Percentiles rank a stretch among this genome's conserved stretches.
Evolutionary conservation across 2,329 filamentous ascomycete genomes (phyloP).

Genomic region (Plectosphaerella sp.): DNA sequence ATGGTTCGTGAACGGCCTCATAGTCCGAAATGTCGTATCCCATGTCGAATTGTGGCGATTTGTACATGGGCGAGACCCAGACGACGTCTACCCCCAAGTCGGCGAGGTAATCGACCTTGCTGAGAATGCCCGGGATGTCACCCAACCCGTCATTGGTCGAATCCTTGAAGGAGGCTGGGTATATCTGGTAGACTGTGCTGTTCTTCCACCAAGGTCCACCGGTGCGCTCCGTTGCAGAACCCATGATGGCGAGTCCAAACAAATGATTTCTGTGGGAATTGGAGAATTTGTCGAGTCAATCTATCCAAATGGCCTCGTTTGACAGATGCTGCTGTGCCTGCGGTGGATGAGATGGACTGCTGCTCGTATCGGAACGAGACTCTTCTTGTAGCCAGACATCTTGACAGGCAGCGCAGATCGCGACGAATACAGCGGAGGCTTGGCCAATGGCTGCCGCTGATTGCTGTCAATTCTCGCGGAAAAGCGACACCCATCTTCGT

Average conservation of each 20-base stretch:
- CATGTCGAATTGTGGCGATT: slow-evolving; percentile 63
- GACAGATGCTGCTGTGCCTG: no score
- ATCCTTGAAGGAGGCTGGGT: slow-evolving; percentile 54
- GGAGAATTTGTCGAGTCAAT: no score
- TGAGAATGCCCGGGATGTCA: slow-evolving; percentile 58
- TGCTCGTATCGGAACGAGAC: no score
- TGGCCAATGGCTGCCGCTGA: slow-evolving; percentile 5
- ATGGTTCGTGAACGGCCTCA: slow-evolving; percentile 58
- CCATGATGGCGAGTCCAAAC: not conserved
- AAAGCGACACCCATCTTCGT: not conserved
- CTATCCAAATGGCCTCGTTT: no score
- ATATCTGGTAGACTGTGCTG: slow-evolving; percentile 54
- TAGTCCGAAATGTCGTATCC: slow-evolving; percentile 69
- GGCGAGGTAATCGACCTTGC: slow-evolving; percentile 58
- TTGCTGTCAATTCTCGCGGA: slow-evolving; percentile 11
- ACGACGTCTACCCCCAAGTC: slow-evolving; percentile 58
- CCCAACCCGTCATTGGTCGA: slow-evolving; percentile 56
- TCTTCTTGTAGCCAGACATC: not conserved
- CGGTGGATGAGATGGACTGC: no score
- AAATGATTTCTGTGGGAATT: no score
- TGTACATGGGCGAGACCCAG: slow-evolving; percentile 65
- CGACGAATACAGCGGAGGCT: not conserved
- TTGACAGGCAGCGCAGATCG: not conserved
- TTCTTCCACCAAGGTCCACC: slow-evolving; percentile 49
- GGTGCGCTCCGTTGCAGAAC: not conserved